phyloP scores from a whole-genome alignment of 345 rosid genomes.

The Eucalyptus guilfoylei region DNA sequence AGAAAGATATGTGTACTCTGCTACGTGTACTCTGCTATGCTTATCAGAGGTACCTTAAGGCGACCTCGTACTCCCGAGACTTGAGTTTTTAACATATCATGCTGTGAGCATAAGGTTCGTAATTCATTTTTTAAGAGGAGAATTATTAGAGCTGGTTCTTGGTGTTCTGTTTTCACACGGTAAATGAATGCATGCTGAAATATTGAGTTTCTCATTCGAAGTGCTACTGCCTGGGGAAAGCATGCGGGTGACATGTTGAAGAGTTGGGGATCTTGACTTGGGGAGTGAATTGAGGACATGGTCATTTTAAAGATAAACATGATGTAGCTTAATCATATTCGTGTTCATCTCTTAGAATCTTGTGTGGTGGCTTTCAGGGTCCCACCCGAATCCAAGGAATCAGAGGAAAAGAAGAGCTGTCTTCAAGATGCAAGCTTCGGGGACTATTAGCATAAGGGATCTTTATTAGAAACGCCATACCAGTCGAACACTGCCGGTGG shows the following conservation, averaged over 20 bases:
- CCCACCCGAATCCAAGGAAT: background rate
- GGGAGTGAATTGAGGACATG: background rate
- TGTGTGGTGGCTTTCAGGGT: background rate
- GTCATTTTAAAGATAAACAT: background rate
- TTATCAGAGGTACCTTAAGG: background rate
- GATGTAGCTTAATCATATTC: background rate
- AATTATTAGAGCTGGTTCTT: background rate
- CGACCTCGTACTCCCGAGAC: background rate
- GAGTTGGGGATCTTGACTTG: background rate
- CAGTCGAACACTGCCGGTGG: background rate
- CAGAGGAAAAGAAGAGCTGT: background rate
- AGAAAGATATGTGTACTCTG: background rate
- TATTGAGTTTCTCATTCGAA: background rate
- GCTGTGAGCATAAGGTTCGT: background rate
- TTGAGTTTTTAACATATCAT: background rate
- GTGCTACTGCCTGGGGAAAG: background rate
- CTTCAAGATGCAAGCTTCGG: background rate
- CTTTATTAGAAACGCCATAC: background rate
- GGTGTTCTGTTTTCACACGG: no score
- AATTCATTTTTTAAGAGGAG: background rate
- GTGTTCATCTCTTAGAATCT: background rate
- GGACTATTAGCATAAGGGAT: background rate
- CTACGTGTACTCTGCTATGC: no score
- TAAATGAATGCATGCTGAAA: background rate
- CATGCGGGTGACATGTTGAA: background rate